These are phyloP conservation scores for Cutaneotrichosporon sp. DNA, from an alignment of 1,284 basidiomycete genomes.

Conservation along the genomic window DNA sequence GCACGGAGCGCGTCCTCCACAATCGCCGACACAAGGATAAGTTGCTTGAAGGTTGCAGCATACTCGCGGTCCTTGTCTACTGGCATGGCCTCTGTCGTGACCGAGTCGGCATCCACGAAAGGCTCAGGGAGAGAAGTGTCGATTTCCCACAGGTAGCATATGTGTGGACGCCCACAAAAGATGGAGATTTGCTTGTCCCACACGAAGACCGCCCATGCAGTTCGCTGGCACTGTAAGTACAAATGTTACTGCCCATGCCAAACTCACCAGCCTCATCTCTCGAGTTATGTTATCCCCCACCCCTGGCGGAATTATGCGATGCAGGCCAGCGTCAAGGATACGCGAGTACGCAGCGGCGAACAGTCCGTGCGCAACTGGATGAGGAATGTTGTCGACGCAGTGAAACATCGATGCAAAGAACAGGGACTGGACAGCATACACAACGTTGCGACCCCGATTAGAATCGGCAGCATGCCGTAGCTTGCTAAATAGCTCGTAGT, in stretches of 20 bases:
- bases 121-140: conserved; percentile 11
- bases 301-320: background rate
- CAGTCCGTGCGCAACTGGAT: conserved; percentile 12
- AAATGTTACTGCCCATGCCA: no score
- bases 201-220: conserved; percentile 7
- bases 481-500: conserved; percentile 9
- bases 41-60: conserved; percentile 8
- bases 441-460: conserved; percentile 6
- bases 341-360: conserved; percentile 8
- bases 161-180: conserved; percentile 7
- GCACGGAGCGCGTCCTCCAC: conserved; percentile 8
- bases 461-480: conserved; percentile 7
- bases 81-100: background rate
- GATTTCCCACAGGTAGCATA: conserved; percentile 11
- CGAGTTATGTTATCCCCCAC: conserved; percentile 1
- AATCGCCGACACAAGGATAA: conserved; percentile 2
- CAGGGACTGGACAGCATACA: conserved; percentile 11
- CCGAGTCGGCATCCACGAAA: background rate
- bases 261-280: conserved; percentile 1
- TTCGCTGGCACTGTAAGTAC: no score
- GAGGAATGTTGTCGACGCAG: conserved; percentile 17
- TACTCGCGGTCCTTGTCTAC: background rate
- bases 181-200: conserved; percentile 14
- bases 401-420: conserved; percentile 15
- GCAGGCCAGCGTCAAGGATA: conserved; percentile 5